phyloP scores from a whole-genome alignment of 352 stramenopile species.

The Phytopythium kandeliae region DNA sequence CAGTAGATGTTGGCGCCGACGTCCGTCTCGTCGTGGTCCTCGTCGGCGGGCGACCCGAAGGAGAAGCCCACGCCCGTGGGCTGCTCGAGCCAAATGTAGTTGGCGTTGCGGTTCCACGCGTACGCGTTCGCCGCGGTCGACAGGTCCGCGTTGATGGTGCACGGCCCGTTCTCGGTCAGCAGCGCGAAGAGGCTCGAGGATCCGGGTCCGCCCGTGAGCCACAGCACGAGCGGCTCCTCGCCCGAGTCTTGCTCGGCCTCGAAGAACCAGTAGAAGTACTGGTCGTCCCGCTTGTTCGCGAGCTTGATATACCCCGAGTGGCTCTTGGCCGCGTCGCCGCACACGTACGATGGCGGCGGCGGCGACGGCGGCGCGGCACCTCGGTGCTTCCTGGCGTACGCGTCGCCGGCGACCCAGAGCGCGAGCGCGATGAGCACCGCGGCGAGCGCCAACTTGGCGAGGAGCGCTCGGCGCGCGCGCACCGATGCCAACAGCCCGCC shows the following conservation, averaged over 20 bases:
- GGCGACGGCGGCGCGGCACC: not conserved
- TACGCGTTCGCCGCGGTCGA: conserved; percentile 31
- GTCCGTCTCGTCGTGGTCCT: conserved; percentile 23
- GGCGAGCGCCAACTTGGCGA: conserved; percentile 14
- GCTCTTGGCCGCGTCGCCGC: conserved; percentile 23
- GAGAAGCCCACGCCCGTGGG: conserved; percentile 40
- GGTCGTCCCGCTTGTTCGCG: conserved; percentile 37
- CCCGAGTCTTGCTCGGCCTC: conserved; percentile 27
- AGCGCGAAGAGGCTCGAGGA: conserved; percentile 26
- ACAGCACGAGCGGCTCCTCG: conserved; percentile 51
- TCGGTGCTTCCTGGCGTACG: not conserved
- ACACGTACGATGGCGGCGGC: not conserved
- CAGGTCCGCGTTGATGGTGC: conserved; percentile 26
- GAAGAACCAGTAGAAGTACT: conserved; percentile 75
- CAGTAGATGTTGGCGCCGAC: conserved; percentile 47
- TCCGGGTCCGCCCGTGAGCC: conserved; percentile 51
- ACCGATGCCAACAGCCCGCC: not conserved
- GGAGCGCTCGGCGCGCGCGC: conserved; percentile 8
- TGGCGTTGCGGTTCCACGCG: conserved; percentile 44
- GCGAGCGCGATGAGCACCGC: conserved; percentile 11
- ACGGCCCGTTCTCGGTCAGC: conserved; percentile 57
- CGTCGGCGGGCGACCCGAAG: conserved; percentile 20
- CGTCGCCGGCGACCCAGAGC: conserved; percentile 14
- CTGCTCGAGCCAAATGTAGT: conserved; percentile 47
- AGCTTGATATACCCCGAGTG: conserved; percentile 50